A percentile compares a stretch with the other conserved stretches of the same genome.
Evolutionary conservation across 2,329 filamentous ascomycete genomes (phyloP).

Genomic region (Verticillium albo-atrum): DNA sequence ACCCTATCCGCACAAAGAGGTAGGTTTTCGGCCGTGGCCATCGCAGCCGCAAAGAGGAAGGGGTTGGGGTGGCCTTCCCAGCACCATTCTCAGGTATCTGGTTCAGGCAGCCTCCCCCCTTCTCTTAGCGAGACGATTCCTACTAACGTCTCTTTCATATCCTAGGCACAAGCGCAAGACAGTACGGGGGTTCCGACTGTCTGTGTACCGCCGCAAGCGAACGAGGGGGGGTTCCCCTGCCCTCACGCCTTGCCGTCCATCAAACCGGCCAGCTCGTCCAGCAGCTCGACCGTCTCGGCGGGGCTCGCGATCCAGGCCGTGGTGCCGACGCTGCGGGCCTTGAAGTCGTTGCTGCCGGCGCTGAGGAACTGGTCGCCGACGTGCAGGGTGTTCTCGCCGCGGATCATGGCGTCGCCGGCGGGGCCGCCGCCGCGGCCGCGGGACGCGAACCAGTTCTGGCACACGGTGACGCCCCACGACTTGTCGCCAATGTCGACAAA

Average conservation of each 20-base stretch:
- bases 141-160: too few relatives aligned
- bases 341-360: slow-evolving; percentile 95
- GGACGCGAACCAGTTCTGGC: slow-evolving; percentile 78
- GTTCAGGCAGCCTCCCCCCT: background rate
- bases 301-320: slow-evolving; percentile 97
- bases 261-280: slow-evolving; percentile 73
- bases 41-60: background rate
- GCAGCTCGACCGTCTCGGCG: slow-evolving; percentile 78
- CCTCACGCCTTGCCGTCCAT: slow-evolving; percentile 26
- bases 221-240: too few relatives aligned
- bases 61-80: background rate
- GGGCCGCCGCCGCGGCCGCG: slow-evolving; percentile 41
- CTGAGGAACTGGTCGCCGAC: slow-evolving; percentile 97
- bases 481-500: slow-evolving; percentile 99
- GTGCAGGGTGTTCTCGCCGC: slow-evolving; percentile 77
- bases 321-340: slow-evolving; percentile 84
- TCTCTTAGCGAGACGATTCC: too few relatives aligned
- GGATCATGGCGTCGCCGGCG: slow-evolving; percentile 39
- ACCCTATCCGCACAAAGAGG: too few relatives aligned
- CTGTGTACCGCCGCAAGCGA: too few relatives aligned
- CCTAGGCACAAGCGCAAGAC: background rate
- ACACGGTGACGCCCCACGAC: slow-evolving; percentile 88
- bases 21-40: too few relatives aligned
- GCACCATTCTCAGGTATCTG: background rate
- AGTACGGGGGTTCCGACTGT: too few relatives aligned